Base-by-base conservation (phyloP, 2,329 filamentous ascomycete species). In the Talaromyces sp. region DNA sequence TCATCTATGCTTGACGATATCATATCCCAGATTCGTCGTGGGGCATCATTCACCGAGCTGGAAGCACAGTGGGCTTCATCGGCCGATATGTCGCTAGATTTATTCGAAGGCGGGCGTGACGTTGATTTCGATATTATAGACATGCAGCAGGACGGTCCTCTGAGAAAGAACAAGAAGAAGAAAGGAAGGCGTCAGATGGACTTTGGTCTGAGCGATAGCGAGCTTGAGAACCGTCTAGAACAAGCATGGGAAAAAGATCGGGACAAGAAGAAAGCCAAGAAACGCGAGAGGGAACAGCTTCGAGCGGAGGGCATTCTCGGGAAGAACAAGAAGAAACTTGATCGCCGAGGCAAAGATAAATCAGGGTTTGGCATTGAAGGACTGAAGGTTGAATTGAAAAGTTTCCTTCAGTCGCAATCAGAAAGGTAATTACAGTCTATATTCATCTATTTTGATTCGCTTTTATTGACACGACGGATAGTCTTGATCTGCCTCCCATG, bases 121-220 rank as follows among this genome's bases (percentile, higher is more conserved):
- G 84, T 87, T 60, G 88, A 85, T 8, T 87, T 96, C 62, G 91
- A 96, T 67, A 78, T 95, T 45, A 93, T 94, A 87, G 89, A 96
- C 66, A 90, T 89, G 74, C 82, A 89, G 15, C 81, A 86, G 25
- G 85, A 86, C 1, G 90, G 85, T 55, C 54, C 54, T 15, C 71
- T 91, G 5, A 82, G 79, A 54, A 82, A 80, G 57, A 84, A 81
- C 61, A 87, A 84, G 66, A 77, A 81, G 63, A 90, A 89, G 70
- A 84, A 84, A 43, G 78, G 80, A 13, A 82, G 83, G 61, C 79
- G 77, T 46, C 77, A 80, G 54, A 71, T 81, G 46, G 76, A 78
- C 4, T 76, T 85, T 56, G 77, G 83, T 21, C 70, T 88, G 8
- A 83, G 82, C 0, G 89, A 92, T 64, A 84, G 83, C 0, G 89